A percentile compares a stretch with the other conserved stretches of the same genome.
These are phyloP conservation scores for Salix dunnii DNA, from an alignment of 345 rosid genomes.

Conservation along the genomic window DNA sequence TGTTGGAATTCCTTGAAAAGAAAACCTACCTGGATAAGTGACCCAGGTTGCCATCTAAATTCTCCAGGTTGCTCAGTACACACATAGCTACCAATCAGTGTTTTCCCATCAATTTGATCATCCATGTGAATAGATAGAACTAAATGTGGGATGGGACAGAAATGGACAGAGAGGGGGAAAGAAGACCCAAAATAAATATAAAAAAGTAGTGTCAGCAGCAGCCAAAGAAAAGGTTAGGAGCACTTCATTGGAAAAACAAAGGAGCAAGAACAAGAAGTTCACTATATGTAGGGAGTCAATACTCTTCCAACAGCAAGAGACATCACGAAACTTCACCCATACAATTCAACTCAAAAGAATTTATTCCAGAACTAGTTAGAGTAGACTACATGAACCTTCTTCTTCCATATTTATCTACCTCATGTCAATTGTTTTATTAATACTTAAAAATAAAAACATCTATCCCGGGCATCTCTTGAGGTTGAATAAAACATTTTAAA, in stretches of 20 bases:
- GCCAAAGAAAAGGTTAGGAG: not conserved
- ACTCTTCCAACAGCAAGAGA: not conserved
- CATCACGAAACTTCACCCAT: not conserved
- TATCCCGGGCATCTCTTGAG: no score
- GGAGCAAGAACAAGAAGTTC: no score
- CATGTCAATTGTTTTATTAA: no score
- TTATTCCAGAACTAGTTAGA: not conserved
- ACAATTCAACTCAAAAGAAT: not conserved
- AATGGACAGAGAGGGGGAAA: not conserved
- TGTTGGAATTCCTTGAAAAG: slow-evolving; percentile 1
- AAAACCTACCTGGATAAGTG: slow-evolving; percentile 80
- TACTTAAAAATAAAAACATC: no score
- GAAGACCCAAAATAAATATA: not conserved
- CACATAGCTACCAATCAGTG: slow-evolving; percentile 83
- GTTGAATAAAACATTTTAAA: no score
- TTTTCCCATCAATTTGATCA: slow-evolving; percentile 95
- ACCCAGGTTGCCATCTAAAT: slow-evolving; percentile 97
- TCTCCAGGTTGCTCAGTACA: slow-evolving; percentile 96
- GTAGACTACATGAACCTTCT: not conserved
- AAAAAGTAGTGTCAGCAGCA: not conserved
- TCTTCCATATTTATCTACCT: no score
- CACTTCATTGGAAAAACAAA: not conserved
- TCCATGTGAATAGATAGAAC: slow-evolving; percentile 89
- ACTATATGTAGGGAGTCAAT: not conserved
- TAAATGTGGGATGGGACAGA: slow-evolving; percentile 9